phyloP scores from a whole-genome alignment of 768 basidiomycete genomes.

The Amanita brunnescens region DNA sequence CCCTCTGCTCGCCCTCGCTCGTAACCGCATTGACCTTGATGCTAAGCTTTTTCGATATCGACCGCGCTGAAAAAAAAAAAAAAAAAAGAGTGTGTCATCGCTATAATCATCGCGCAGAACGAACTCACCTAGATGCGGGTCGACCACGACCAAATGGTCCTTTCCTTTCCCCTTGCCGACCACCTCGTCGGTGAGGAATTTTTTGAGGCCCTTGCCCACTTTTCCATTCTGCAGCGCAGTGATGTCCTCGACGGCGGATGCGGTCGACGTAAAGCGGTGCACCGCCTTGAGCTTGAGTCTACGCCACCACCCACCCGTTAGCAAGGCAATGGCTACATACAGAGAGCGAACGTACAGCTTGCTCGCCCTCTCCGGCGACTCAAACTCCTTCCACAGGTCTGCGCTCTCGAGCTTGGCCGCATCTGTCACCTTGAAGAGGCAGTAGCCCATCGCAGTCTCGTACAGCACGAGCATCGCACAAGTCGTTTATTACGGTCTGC shows the following conservation, averaged over 20 bases:
- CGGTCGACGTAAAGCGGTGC: conserved; percentile 95
- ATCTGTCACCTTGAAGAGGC: conserved; percentile 93
- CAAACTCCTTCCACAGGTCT: conserved; percentile 87
- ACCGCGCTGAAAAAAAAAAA: conserved; percentile 41
- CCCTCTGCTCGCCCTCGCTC: conserved; percentile 41
- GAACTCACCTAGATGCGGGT: conserved; percentile 78
- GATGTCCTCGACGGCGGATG: conserved; percentile 94
- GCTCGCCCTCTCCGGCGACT: conserved; percentile 86
- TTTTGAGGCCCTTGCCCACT: conserved; percentile 84
- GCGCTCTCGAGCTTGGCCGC: conserved; percentile 79
- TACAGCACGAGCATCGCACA: conserved; percentile 97
- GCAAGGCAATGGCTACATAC: too few relatives aligned
- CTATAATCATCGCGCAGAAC: background rate
- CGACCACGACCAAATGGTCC: conserved; percentile 77
- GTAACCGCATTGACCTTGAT: conserved; percentile 68
- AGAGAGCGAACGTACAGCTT: conserved; percentile 59
- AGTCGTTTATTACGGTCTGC: conserved; percentile 11
- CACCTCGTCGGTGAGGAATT: conserved; percentile 83
- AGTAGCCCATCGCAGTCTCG: conserved; percentile 94
- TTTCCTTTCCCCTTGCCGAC: conserved; percentile 87
- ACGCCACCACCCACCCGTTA: background rate
- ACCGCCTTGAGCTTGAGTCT: conserved; percentile 92
- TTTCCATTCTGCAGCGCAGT: conserved; percentile 90
- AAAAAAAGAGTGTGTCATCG: conserved; percentile 3
- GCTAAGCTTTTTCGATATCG: conserved; percentile 90